Evolutionary conservation across 2,329 filamentous ascomycete species (phyloP).

Genomic region (Aspergillus felis): DNA sequence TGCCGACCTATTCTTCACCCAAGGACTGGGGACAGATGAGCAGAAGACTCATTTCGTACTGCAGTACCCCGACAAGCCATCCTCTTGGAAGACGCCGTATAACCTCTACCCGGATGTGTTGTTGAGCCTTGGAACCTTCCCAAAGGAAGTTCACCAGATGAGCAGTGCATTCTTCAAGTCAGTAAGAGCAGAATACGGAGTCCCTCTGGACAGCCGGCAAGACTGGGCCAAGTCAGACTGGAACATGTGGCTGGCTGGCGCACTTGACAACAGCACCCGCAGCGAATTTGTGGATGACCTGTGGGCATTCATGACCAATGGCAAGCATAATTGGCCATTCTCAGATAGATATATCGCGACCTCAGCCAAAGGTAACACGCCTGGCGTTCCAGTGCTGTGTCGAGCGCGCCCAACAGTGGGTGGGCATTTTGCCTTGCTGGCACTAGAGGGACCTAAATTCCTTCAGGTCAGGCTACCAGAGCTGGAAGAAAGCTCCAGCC

Average conservation of each 20-base stretch:
- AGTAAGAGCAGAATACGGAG: slow-evolving; percentile 34
- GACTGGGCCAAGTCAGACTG: slow-evolving; percentile 44
- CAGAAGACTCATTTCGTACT: slow-evolving; percentile 39
- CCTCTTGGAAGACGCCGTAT: slow-evolving; percentile 38
- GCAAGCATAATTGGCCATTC: slow-evolving; percentile 43
- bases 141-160: slow-evolving; percentile 33
- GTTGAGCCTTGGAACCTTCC: slow-evolving; percentile 37
- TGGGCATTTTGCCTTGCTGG: slow-evolving; percentile 42
- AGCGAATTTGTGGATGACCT: slow-evolving; percentile 38
- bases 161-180: slow-evolving; percentile 34
- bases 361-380: slow-evolving; percentile 25
- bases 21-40: slow-evolving; percentile 33
- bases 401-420: slow-evolving; percentile 42
- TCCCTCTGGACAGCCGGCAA: slow-evolving; percentile 38
- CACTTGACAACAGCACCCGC: slow-evolving; percentile 26
- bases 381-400: slow-evolving; percentile 32
- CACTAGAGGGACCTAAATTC: slow-evolving; percentile 29
- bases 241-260: slow-evolving; percentile 43
- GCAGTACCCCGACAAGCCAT: slow-evolving; percentile 33
- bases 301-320: slow-evolving; percentile 42
- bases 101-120: slow-evolving; percentile 42
- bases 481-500: neutral
- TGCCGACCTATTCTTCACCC: slow-evolving; percentile 32
- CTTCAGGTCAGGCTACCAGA: slow-evolving; percentile 16
- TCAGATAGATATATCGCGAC: slow-evolving; percentile 41